Conservation (phyloP, 140 eudicot species). For the Bidens hawaiensis region DNA sequence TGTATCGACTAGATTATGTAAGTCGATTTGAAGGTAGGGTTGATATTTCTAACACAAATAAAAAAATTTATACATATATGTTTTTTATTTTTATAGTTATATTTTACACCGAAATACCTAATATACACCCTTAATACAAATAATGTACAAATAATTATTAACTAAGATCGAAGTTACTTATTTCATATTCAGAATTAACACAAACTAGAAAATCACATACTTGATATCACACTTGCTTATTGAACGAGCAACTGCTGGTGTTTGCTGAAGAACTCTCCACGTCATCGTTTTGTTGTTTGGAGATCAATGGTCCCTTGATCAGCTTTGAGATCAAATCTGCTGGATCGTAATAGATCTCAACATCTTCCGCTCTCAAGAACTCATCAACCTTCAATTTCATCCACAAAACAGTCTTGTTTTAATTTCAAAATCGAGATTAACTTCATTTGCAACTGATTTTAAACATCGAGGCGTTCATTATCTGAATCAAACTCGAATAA, state of each 20-base stretch:
- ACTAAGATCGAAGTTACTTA: no score
- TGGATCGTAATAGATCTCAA: slow-evolving; percentile 83
- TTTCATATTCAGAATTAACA: not conserved
- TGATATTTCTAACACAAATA: no score
- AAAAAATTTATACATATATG: no score
- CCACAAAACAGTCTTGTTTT: not conserved
- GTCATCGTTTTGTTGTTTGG: not conserved
- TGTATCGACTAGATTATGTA: no score
- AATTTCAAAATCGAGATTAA: not conserved
- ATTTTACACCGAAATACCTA: no score
- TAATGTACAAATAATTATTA: no score
- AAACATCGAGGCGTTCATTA: no score
- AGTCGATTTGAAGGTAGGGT: no score
- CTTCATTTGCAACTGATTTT: not conserved
- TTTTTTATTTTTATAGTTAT: no score
- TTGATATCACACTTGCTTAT: slow-evolving; percentile 12
- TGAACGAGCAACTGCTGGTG: slow-evolving; percentile 35
- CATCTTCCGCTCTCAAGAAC: slow-evolving; percentile 68
- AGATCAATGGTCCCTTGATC: slow-evolving; percentile 42
- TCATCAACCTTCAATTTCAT: slow-evolving; percentile 63
- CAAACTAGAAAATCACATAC: not conserved
- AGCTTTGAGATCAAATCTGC: slow-evolving; percentile 64
- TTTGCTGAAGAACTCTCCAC: not conserved
- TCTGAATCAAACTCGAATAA: no score
- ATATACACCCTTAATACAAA: no score